phyloP scores from a whole-genome alignment of 2,329 filamentous ascomycete genomes.

The Dactylellina parvicollis region DNA sequence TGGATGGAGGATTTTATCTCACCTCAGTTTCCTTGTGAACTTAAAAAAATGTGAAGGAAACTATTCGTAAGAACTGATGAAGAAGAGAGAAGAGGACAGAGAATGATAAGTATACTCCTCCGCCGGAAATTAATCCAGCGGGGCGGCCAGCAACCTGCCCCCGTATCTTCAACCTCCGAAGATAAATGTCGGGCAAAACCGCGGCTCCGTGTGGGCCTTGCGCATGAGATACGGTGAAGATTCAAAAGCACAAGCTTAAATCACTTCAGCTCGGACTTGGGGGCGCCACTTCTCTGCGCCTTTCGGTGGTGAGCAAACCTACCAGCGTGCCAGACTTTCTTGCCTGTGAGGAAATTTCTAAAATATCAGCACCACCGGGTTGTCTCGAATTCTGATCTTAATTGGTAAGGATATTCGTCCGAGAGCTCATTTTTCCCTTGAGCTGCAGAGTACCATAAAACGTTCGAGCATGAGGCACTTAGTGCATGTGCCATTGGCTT shows the following conservation, averaged over 20 bases:
- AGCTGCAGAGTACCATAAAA: conserved; percentile 22
- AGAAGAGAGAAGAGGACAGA: background rate
- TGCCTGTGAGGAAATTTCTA: background rate
- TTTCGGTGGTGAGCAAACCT: background rate
- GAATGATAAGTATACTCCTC: conserved; percentile 1
- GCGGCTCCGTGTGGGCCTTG: conserved; percentile 25
- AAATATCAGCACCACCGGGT: background rate
- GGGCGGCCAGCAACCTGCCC: conserved; percentile 7
- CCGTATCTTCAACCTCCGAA: conserved; percentile 11
- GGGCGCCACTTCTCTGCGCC: conserved; percentile 4
- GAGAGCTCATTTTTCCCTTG: background rate
- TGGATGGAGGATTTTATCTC: background rate
- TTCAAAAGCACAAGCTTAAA: conserved; percentile 25
- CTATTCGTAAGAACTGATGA: background rate
- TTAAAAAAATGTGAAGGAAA: background rate
- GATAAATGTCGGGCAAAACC: conserved; percentile 34
- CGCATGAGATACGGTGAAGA: conserved; percentile 44
- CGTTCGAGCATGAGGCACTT: background rate
- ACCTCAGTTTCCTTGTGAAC: background rate
- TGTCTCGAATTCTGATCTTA: background rate
- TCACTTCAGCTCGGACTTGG: background rate
- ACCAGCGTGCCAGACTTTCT: background rate
- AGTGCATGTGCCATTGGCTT: conserved; percentile 23
- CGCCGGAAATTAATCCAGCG: conserved; percentile 32
- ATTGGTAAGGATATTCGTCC: conserved; percentile 1